Evolutionary conservation across 805 yeast genomes (phyloP), one percentile per base, ranked within the genome.

Genomic region (Candida endomychidarum): DNA sequence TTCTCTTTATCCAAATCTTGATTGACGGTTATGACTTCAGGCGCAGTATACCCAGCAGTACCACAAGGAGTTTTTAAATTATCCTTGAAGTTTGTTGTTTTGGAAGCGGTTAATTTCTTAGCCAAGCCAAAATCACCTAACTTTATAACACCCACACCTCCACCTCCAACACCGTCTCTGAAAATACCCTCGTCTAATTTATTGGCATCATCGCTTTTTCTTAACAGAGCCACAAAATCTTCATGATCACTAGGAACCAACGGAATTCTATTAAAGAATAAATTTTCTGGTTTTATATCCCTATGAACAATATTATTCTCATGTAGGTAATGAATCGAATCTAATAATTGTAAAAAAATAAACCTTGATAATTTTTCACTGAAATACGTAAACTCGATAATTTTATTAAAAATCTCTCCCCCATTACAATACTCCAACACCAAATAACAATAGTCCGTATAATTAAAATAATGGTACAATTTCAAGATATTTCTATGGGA

Each of bases 221-320:
- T 63, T 37, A 63, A 55, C 9, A 42, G 29, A 3, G 29, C 34
- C 20, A 62, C 43, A 29, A 56, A 58, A 29, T 65, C 61, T 5
- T 43, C 54, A 41, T 15, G 72, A 46, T 57, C 23, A 14, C 78
- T 56, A 2, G 76, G 74, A 5, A 65, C 46, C 38, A 66, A 62
- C 1, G 73, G 72, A 19, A 74, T 75, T 1, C 81, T 83, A 31
- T 74, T 70, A 56, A 82, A 86, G 29, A 85, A 62, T 33, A 85
- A 61, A 56, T 85, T 85, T 49, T 85, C 95, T 1, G 95, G 95
- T 60, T 85, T 85, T 53, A 85, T 84, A 57, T 85, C 95, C 30
- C 95, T 66, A 58, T 85, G 95, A 17, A 84, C 95, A 11, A 81
- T 74, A 45, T 78, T 83, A 40, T 81, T 81, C 31, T 58, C 56